phyloP scores from a whole-genome alignment of 2,329 filamentous ascomycete species.

The Grosmannia penicillata region DNA sequence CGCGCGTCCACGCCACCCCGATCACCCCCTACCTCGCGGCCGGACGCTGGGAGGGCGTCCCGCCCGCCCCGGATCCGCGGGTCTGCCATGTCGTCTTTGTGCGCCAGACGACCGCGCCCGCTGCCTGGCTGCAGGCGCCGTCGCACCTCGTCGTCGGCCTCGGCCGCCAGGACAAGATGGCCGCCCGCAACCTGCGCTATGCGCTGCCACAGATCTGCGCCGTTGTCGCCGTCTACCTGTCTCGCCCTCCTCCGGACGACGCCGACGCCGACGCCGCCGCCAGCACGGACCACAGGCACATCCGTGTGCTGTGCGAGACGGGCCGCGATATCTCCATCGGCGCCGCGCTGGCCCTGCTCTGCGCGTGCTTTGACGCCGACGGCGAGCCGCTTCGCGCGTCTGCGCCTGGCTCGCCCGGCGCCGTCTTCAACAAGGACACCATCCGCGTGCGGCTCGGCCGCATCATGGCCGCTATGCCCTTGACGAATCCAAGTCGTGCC shows the following conservation, averaged over 20 bases:
- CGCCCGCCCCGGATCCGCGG: neutral
- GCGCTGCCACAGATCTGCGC: slow-evolving; percentile 48
- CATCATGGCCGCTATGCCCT: slow-evolving; percentile 65
- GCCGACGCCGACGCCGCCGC: too few relatives aligned
- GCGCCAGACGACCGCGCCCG: slow-evolving; percentile 26
- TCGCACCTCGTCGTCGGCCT: slow-evolving; percentile 44
- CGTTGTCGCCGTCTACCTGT: slow-evolving; percentile 34
- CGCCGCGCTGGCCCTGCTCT: slow-evolving; percentile 59
- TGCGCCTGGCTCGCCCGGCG: neutral
- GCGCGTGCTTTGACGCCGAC: slow-evolving; percentile 51
- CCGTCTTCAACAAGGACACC: slow-evolving; percentile 50
- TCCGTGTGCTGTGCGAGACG: slow-evolving; percentile 56
- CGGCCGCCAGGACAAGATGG: slow-evolving; percentile 53
- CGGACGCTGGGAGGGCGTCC: neutral
- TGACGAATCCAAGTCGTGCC: slow-evolving; percentile 68
- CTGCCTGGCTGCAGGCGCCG: slow-evolving; percentile 23
- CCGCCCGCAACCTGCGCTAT: slow-evolving; percentile 66
- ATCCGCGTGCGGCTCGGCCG: slow-evolving; percentile 68
- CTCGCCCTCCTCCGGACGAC: too few relatives aligned
- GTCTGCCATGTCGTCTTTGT: slow-evolving; percentile 24
- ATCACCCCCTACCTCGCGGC: slow-evolving; percentile 1
- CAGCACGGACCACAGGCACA: slow-evolving; percentile 6
- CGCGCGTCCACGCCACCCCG: too few relatives aligned
- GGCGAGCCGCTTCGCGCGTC: slow-evolving; percentile 12
- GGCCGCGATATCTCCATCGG: slow-evolving; percentile 74